Base-by-base conservation (phyloP, 1,139 yeast species). In the Taphrina wiesneri region DNA sequence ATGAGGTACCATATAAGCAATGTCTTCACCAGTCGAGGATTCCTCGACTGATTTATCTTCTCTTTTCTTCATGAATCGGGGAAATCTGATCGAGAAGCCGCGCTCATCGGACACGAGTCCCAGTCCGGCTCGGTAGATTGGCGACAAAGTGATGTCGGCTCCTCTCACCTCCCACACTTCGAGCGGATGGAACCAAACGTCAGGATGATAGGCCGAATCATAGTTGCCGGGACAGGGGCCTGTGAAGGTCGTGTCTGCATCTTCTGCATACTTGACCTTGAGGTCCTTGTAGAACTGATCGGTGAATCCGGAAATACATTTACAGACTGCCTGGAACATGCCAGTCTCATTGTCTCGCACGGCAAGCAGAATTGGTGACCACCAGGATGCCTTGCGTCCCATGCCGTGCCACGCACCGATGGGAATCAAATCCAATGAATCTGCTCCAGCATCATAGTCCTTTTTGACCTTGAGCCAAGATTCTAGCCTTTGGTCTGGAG, bases 111-210 rank as follows among this genome's bases (percentile, higher is more conserved):
- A 56, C 19, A 61, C 54, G 23, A 61, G 51, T 13, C 69, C 56
- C 23, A 70, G 53, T 5, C 70, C 98, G 0, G 98, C 96, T 73
- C 90, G 91, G 76, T 93, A 93, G 11, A 91, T 81, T 0, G 99
- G 99, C 63, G 96, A 88, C 67, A 93, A 82, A 0, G 97, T 90
- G 64, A 93, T 80, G 77, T 93, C 99, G 0, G 99, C 99, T 0
- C 96, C 90, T 69, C 91, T 81, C 0, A 93, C 96, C 76, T 93
- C 99, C 80, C 96, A 92, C 5, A 93, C 81, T 57, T 81, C 78
- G 0, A 87, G 82, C 2, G 99, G 98, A 72, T 93, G 97, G 74
- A 93, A 89, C 99, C 99, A 93, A 7, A 49, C 32, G 7, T 93
- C 95, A 15, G 65, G 57, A 39, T 60, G 64, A 19, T 32, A 45